A percentile compares a stretch with the other conserved stretches of the same genome.
phyloP scores from a whole-genome alignment of 768 basidiomycete species.

The Neoboletus subvelutipes region DNA sequence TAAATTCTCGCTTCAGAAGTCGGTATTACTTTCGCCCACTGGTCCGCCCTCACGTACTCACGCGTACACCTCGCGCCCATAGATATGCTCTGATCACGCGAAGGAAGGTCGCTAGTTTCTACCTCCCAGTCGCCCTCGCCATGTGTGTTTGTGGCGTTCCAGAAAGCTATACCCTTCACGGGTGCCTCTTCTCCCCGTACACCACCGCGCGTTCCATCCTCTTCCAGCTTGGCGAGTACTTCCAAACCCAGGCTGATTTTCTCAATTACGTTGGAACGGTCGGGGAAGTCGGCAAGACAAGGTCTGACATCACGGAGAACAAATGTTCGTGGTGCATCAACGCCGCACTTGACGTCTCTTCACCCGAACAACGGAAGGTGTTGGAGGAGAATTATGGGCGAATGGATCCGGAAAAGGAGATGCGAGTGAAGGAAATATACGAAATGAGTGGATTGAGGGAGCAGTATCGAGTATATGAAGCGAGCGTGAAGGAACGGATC shows the following conservation, averaged over 20 bases:
- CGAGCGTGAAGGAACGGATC: not conserved
- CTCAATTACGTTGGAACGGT: not conserved
- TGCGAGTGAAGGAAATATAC: constrained; percentile 2
- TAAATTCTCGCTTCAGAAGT: constrained; percentile 6
- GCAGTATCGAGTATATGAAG: not conserved
- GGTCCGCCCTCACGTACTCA: not conserved
- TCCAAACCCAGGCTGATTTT: constrained; percentile 1
- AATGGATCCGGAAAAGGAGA: not conserved
- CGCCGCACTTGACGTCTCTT: not conserved
- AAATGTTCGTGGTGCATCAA: constrained; percentile 7
- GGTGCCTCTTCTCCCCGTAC: not conserved
- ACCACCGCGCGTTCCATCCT: not conserved
- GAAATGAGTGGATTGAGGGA: not conserved
- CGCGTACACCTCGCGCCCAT: not conserved
- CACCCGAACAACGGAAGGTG: not conserved
- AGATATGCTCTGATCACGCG: constrained; percentile 1
- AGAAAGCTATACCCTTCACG: not conserved
- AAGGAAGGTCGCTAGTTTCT: constrained; percentile 1
- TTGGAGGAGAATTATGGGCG: constrained; percentile 1
- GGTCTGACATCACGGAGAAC: not conserved
- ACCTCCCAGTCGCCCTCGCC: constrained; percentile 4
- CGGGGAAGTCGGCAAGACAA: not conserved
- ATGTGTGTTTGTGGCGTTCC: constrained; percentile 3
- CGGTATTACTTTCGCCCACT: not conserved
- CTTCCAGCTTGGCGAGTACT: constrained; percentile 3